A percentile compares a stretch with the other conserved stretches of the same genome.
These are phyloP conservation scores for Cucumis cinereus DNA, from an alignment of 306 rosid species.

Conservation along the genomic window DNA sequence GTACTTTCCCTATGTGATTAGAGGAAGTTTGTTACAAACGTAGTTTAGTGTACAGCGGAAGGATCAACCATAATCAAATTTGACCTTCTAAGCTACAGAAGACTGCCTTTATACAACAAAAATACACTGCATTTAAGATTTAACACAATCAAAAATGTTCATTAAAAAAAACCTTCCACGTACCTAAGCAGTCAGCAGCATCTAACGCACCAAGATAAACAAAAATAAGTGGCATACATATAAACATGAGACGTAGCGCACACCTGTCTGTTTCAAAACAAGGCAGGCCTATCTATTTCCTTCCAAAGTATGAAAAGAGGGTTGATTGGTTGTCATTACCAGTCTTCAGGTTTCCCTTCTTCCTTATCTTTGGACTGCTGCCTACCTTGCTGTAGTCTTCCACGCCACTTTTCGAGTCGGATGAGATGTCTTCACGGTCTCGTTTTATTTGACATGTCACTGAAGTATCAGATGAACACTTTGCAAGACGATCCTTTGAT, in stretches of 20 bases:
- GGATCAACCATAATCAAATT: neutral
- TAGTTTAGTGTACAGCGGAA: neutral
- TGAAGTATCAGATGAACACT: slow-evolving; percentile 16
- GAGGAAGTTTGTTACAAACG: neutral
- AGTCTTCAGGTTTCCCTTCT: slow-evolving; percentile 37
- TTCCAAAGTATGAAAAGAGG: slow-evolving; percentile 58
- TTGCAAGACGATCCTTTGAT: slow-evolving; percentile 11
- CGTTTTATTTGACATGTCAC: slow-evolving; percentile 34
- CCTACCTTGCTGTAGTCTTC: slow-evolving; percentile 5
- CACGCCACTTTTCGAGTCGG: slow-evolving; percentile 23
- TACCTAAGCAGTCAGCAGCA: neutral
- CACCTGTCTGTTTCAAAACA: neutral
- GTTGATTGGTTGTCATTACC: slow-evolving; percentile 48
- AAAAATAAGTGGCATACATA: neutral
- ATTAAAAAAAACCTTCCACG: neutral
- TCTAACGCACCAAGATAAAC: too few relatives aligned
- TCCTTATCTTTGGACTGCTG: slow-evolving; percentile 33
- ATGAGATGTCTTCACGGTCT: slow-evolving; percentile 31
- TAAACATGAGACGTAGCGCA: neutral
- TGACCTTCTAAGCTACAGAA: neutral
- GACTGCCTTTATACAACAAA: neutral
- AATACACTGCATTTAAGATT: neutral
- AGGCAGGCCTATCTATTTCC: slow-evolving; percentile 17
- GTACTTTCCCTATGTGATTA: neutral
- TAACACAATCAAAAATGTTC: neutral